These are phyloP conservation scores for Lasiosphaeriaceae sp. DNA, from an alignment of 495 filamentous ascomycete species.

Conservation along the genomic window DNA sequence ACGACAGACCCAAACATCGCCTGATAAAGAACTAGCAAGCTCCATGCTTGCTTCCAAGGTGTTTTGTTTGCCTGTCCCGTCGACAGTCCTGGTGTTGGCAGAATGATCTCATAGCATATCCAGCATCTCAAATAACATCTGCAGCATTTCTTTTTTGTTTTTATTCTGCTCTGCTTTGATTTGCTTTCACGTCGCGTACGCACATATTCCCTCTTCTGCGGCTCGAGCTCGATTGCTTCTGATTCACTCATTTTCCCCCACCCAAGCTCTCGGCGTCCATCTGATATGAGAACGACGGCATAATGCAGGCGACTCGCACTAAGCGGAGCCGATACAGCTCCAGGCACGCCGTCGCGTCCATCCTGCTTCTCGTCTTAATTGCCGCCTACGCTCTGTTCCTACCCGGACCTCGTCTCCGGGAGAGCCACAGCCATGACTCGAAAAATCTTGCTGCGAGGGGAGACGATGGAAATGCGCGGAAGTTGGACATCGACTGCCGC, in stretches of 20 bases:
- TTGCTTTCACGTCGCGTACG: too few relatives aligned
- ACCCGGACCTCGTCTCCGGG: constrained; percentile 4
- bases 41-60: neutral
- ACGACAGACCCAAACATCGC: neutral
- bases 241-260: too few relatives aligned
- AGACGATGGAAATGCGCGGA: neutral
- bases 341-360: constrained; percentile 35
- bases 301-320: constrained; percentile 17
- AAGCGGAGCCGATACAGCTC: constrained; percentile 25
- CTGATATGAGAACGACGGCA: constrained; percentile 9
- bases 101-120: constrained; percentile 15
- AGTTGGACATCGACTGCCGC: constrained; percentile 59
- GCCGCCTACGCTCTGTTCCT: constrained; percentile 30
- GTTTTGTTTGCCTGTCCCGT: neutral
- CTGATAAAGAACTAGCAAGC: neutral
- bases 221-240: too few relatives aligned
- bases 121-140: neutral
- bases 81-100: neutral
- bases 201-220: too few relatives aligned
- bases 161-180: neutral
- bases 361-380: constrained; percentile 34
- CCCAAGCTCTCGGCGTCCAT: neutral
- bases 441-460: too few relatives aligned
- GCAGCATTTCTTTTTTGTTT: neutral
- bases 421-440: too few relatives aligned